Evolutionary conservation across 257 asterid genomes (phyloP), one percentile per base, ranked within the genome.

Genomic region (Lantana camara): DNA sequence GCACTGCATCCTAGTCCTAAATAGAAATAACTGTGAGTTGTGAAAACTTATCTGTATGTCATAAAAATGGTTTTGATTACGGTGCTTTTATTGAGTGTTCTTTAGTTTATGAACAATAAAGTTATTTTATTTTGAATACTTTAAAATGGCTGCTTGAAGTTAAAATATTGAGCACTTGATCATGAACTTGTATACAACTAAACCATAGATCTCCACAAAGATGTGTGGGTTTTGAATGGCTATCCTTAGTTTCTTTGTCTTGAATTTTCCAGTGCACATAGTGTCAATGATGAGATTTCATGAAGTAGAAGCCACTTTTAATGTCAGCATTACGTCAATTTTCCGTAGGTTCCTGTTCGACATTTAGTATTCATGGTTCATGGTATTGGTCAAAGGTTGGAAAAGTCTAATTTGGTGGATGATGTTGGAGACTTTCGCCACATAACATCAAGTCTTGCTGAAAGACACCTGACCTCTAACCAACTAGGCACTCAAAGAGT

Each of bases 301-400:
- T 24, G 74, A 21, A 29, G 35, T 50, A 30, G 14, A 19, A 49
- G 23, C 44, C 32, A n/a, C n/a, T n/a, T n/a, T n/a, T n/a, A n/a
- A 48, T 41, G 20, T 44, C 11, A 34, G 54, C 66, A 38, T 34
- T n/a, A n/a, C n/a, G 24, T 60, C 21, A 14, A 35, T 67, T 47
- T 73, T 70, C 71, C 29, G 50, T 69, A 93, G 99, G 99, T 93
- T 71, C 95, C 99, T 71, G 99, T 93, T 70, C 83, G 82, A 24
- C 99, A 93, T 79, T 73, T 93, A 44, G 95, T 93, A 46, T 93
- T 93, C 84, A 90, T 93, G 97, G 94, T 93, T 71, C 99, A 93
- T 56, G 99, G 97, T 60, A 90, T 93, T 67, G 99, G 99, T 60
- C 99, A 93, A 78, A 88, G 99, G 73, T 74, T 93, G 84, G 97